Base-by-base conservation (phyloP, 805 yeast genomes). In the Peterozyma xylosa region DNA sequence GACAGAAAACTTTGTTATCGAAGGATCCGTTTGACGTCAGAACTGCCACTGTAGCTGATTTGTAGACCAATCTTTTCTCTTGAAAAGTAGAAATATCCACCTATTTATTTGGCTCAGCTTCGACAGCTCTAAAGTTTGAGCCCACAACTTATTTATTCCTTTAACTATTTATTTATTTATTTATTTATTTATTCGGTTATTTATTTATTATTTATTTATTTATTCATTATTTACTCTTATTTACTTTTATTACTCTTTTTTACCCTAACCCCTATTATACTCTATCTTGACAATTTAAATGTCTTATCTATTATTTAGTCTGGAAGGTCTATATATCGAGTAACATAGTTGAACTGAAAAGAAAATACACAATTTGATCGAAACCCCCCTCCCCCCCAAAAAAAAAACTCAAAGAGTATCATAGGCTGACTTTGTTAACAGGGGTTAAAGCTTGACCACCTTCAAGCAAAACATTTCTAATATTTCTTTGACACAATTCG, bases 1-100 rank as follows among this genome's bases (percentile, higher is more conserved):
- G 89, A 29, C 76, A 74, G 50, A 83, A 81, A 53, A 78, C 77
- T 27, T 72, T 86, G 54, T 61, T 73, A 46, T 63, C 68, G 37
- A 69, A 73, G 37, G 78, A 81, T 61, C 89, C 95, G 18, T 73
- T 66, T 53, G 84, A 85, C 58, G 78, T 86, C 41, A 74, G 80
- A 45, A 75, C 75, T 49, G 71, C 82, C 56, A 86, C 93, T 39
- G 78, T 93, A 63, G 62, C 78, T 42, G 95, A 85, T 59, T 72
- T 86, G 60, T 84, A 57, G 39, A 41, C 35, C 29, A 13, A 33
- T 13, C 34, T 33, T 11, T 21, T 15, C 13, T 38, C 18, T 32
- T 32, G 34, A 32, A 32, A 17, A 35, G 27, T n/a, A 35, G 9
- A 32, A 32, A 14, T 30, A 35, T 36, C 14, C 37, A 30, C 17